phyloP scores from a whole-genome alignment of 345 rosid genomes.

The Corymbia maculata region DNA sequence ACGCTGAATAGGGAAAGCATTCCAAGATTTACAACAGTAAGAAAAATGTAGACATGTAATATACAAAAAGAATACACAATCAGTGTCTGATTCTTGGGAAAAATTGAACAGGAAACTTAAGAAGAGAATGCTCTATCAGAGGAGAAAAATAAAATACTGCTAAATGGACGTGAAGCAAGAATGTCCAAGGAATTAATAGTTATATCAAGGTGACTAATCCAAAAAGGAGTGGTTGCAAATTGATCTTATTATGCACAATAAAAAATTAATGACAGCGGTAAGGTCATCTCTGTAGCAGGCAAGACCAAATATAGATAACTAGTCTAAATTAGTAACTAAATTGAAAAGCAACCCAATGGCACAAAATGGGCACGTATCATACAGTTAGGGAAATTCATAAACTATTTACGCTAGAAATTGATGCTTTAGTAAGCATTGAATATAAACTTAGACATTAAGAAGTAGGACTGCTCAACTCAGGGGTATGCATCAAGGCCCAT shows the following conservation, averaged over 20 bases:
- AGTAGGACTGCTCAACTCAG: background rate
- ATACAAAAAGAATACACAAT: background rate
- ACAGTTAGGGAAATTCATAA: background rate
- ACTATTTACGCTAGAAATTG: background rate
- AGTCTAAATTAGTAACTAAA: background rate
- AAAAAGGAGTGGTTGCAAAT: background rate
- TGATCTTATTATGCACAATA: background rate
- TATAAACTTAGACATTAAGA: background rate
- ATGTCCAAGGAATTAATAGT: background rate
- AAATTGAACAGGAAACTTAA: background rate
- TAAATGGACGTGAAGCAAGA: background rate
- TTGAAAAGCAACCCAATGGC: background rate
- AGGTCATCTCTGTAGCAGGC: background rate
- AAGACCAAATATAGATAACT: background rate
- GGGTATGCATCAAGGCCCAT: background rate
- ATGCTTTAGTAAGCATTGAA: background rate
- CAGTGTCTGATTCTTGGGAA: background rate
- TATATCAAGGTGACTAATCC: background rate
- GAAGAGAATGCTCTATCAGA: background rate
- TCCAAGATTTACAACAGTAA: background rate
- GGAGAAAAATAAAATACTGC: background rate
- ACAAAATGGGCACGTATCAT: background rate
- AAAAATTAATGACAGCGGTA: background rate
- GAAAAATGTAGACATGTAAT: background rate
- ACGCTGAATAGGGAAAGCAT: slow-evolving; percentile 37